Evolutionary conservation across 73 alveolate genomes (phyloP), one percentile per base, ranked within the genome.

Genomic region (Paramecium bursaria): DNA sequence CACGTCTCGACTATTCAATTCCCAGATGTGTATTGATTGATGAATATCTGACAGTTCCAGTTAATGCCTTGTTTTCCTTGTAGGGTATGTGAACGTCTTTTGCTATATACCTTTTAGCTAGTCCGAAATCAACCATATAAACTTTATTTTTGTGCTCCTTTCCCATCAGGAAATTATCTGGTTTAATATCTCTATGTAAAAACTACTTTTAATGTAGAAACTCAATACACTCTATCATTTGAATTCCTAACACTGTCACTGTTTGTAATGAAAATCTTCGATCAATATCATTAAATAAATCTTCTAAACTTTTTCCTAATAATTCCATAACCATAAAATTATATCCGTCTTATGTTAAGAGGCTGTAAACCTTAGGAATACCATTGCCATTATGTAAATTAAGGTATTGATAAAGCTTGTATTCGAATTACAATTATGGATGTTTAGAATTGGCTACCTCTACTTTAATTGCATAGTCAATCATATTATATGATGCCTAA

Each of bases 11-110:
- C 74, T 93, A 86, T 87, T 93, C 98, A 48, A 94, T 95, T 17
- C 99, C 99, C 35, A 96, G 87, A 93, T 95, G 99, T 14, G 98
- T 91, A 88, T 96, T 96, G n/a, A 96, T 91, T 22, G 97, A 82
- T 0, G 99, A 98, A 88, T 96, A 95, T 75, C 99, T 86, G 0
- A 97, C 99, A 17, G 99, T 96, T 46, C 99, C 99, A 31, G 97
- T 92, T 90, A 96, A 87, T 57, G 92, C 95, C 52, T 96, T 95
- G 48, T 94, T 94, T 85, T 96, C 99, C 73, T 93, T 93, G 76
- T 92, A 96, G 13, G 95, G 96, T 25, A 96, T 96, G 86, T 96
- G 99, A 48, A 88, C 85, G 50, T 92, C 94, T 17, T 93, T 95
- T 49, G 88, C 88, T 25, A 92, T 90, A 74, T 87, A 96, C 55